Evolutionary conservation across 768 basidiomycete genomes (phyloP).

Genomic region (Kondoa subrosea): DNA sequence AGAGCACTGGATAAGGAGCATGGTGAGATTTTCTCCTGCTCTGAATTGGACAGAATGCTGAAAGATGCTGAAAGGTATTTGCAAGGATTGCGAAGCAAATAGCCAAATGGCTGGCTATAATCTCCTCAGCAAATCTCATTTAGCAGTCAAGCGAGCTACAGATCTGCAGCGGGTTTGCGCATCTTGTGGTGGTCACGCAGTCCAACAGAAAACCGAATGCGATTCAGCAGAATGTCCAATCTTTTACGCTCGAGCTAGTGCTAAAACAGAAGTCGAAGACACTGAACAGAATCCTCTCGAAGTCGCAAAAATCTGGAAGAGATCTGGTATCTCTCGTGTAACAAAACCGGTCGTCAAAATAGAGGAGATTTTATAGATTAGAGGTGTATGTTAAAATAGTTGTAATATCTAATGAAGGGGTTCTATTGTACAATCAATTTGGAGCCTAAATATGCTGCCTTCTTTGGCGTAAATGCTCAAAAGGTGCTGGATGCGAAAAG

Average conservation of each 20-base stretch:
- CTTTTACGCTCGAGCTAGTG: constrained; percentile 53
- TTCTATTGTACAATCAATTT: background rate
- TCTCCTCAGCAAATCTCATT: constrained; percentile 43
- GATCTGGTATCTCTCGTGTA: background rate
- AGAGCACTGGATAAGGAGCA: background rate
- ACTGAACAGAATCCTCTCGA: background rate
- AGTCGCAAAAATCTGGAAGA: background rate
- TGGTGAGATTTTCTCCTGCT: background rate
- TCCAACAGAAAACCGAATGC: constrained; percentile 50
- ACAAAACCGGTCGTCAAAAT: background rate
- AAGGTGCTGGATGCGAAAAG: background rate
- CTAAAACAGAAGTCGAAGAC: constrained; percentile 31
- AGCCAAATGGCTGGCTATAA: constrained; percentile 40
- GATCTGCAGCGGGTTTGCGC: constrained; percentile 54
- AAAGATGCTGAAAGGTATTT: background rate
- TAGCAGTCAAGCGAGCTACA: constrained; percentile 42
- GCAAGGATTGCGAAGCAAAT: constrained; percentile 8
- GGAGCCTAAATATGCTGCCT: background rate
- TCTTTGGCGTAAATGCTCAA: background rate
- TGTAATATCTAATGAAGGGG: background rate
- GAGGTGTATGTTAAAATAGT: background rate
- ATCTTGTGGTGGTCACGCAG: constrained; percentile 47
- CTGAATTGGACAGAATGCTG: background rate
- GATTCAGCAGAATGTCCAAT: constrained; percentile 74
- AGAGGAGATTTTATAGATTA: background rate